These are phyloP conservation scores for Sordaria brevicollis DNA, from an alignment of 495 filamentous ascomycete genomes.

Conservation along the genomic window DNA sequence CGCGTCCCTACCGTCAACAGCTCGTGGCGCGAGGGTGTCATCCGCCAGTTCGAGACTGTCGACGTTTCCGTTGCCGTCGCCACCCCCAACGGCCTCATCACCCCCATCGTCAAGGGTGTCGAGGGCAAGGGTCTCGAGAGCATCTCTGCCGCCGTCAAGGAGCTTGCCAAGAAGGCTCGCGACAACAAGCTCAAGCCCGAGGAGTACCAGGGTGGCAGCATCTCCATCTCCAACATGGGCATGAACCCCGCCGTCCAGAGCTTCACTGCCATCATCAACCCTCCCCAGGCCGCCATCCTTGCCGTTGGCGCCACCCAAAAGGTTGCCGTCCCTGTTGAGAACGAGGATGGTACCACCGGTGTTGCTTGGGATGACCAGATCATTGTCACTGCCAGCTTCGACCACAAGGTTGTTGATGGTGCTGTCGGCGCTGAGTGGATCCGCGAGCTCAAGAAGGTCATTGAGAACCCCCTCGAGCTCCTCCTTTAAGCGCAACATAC, in stretches of 20 bases:
- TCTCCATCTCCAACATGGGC: conserved; percentile 99
- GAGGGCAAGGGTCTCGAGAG: conserved; percentile 71
- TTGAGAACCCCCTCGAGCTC: conserved; percentile 94
- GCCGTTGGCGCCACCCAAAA: conserved; percentile 92
- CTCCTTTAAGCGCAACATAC: conserved; percentile 52
- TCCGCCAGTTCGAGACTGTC: conserved; percentile 83
- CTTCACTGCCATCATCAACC: conserved; percentile 99
- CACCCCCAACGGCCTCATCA: conserved; percentile 91
- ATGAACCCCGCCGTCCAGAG: conserved; percentile 95
- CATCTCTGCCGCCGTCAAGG: conserved; percentile 85
- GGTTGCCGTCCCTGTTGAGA: conserved; percentile 81
- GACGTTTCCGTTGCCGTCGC: conserved; percentile 93
- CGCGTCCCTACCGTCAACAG: conserved; percentile 96
- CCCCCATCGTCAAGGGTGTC: conserved; percentile 86
- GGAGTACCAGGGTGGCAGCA: conserved; percentile 97
- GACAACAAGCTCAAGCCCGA: conserved; percentile 99
- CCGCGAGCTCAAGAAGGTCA: conserved; percentile 88
- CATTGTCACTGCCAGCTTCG: conserved; percentile 85
- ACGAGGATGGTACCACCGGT: conserved; percentile 60
- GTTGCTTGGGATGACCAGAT: conserved; percentile 98
- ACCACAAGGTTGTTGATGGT: conserved; percentile 85
- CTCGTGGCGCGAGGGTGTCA: conserved; percentile 80
- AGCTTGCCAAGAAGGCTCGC: conserved; percentile 87
- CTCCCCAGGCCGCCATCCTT: conserved; percentile 91
- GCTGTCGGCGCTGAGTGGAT: conserved; percentile 98